A percentile compares a stretch with the other conserved stretches of the same genome.
phyloP scores from a whole-genome alignment of 2,329 filamentous ascomycete species.

The Nothomitra cinnamomea region DNA sequence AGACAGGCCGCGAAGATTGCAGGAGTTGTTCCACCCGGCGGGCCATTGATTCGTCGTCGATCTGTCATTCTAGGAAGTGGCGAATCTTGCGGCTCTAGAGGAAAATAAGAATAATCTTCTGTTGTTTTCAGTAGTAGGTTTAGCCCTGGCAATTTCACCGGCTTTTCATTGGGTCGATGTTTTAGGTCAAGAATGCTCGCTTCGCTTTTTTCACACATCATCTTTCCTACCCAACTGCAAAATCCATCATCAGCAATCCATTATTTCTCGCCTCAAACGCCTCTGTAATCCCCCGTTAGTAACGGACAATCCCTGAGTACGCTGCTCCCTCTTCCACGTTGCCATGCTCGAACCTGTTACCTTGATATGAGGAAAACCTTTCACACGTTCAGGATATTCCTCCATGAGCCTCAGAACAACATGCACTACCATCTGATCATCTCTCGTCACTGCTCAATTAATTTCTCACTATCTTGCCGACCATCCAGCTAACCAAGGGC shows the following conservation, averaged over 20 bases:
- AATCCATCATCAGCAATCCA: no score
- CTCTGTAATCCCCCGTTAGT: no score
- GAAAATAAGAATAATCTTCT: no score
- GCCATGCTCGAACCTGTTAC: background rate
- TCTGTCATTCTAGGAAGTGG: conserved; percentile 47
- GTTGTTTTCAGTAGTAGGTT: no score
- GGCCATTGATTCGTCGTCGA: conserved; percentile 78
- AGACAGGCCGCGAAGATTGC: conserved; percentile 46
- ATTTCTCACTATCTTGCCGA: background rate
- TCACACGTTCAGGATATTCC: conserved; percentile 7
- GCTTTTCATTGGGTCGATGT: background rate
- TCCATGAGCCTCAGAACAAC: conserved; percentile 9
- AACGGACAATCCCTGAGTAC: background rate
- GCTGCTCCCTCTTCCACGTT: background rate
- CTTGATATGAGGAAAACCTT: conserved; percentile 6
- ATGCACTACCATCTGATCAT: conserved; percentile 9
- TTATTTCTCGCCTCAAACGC: no score
- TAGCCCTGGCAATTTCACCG: background rate
- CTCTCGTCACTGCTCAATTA: background rate
- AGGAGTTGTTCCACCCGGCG: conserved; percentile 56
- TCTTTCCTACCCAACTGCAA: background rate
- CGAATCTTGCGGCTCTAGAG: background rate
- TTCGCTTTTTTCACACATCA: background rate
- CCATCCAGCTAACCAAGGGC: background rate
- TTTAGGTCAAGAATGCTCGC: background rate